Percentiles rank a stretch among this genome's conserved stretches.
Conservation (phyloP, 345 rosid species). For the Dimocarpus longan region DNA sequence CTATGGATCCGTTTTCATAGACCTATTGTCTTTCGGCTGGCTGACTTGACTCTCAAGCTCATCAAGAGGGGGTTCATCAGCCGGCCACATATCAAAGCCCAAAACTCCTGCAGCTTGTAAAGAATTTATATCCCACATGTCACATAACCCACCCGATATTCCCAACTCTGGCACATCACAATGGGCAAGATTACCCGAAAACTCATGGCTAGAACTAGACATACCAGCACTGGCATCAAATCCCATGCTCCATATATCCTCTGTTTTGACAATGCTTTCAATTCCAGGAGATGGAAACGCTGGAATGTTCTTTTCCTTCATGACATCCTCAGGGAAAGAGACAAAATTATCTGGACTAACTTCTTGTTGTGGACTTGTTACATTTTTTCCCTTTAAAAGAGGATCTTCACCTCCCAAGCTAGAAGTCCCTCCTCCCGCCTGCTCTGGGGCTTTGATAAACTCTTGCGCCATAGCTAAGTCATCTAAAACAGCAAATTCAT, state of each 20-base stretch:
- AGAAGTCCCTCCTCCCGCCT: conserved; percentile 39
- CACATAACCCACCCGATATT: conserved; percentile 51
- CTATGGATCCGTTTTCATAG: conserved; percentile 32
- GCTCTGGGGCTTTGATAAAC: conserved; percentile 20
- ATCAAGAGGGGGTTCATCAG: conserved; percentile 35
- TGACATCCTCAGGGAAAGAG: conserved; percentile 52
- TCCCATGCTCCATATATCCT: conserved; percentile 69
- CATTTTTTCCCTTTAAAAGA: conserved; percentile 45
- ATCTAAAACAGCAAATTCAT: conserved; percentile 19
- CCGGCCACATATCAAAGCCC: conserved; percentile 49
- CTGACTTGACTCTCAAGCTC: conserved; percentile 32
- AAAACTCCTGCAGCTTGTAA: conserved; percentile 50
- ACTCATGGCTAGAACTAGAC: conserved; percentile 52
- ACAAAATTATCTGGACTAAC: conserved; percentile 48
- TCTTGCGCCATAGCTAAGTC: conserved; percentile 22
- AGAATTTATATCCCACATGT: conserved; percentile 64
- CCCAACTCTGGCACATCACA: conserved; percentile 56
- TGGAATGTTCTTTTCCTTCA: conserved; percentile 33
- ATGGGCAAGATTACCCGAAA: conserved; percentile 50
- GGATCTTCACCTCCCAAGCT: conserved; percentile 32
- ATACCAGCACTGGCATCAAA: conserved; percentile 48
- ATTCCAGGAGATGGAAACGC: conserved; percentile 40
- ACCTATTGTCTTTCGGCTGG: conserved; percentile 32
- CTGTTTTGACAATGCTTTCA: conserved; percentile 46
- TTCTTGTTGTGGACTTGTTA: conserved; percentile 42